Conservation (phyloP, 257 asterid species). For the Eustoma russellianum region DNA sequence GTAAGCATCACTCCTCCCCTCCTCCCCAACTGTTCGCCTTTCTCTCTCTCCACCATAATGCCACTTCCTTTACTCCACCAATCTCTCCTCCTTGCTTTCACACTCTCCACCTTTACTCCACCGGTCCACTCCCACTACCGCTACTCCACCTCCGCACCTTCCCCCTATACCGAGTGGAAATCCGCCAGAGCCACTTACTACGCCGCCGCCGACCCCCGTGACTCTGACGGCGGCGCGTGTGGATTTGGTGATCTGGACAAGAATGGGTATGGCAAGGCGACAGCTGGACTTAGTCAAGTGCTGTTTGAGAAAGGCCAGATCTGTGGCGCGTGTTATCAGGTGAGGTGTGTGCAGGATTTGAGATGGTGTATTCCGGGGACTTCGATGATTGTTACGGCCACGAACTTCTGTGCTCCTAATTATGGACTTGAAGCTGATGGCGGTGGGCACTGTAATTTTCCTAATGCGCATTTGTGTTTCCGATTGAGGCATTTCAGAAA, state of each 20-base stretch:
- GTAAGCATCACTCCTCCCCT: not conserved
- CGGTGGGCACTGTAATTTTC: conserved; percentile 94
- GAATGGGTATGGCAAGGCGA: conserved; percentile 85
- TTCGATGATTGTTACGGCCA: conserved; percentile 78
- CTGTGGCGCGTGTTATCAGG: conserved; percentile 95
- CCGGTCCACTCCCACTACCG: conserved; percentile 42
- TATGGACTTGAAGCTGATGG: conserved; percentile 64
- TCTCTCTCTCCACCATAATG: not conserved
- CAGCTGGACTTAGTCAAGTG: conserved; percentile 83
- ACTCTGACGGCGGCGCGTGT: conserved; percentile 87
- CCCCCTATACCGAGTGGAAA: conserved; percentile 62
- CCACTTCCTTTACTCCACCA: conserved; percentile 15
- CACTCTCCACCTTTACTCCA: conserved; percentile 20
- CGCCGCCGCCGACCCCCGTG: conserved; percentile 68
- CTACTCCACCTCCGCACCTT: conserved; percentile 39
- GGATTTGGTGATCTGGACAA: conserved; percentile 81
- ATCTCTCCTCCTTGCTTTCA: conserved; percentile 16
- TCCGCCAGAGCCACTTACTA: conserved; percentile 85
- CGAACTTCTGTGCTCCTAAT: conserved; percentile 94
- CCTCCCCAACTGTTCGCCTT: no score
- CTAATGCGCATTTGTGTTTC: conserved; percentile 84
- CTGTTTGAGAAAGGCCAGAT: conserved; percentile 84
- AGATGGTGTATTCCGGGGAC: conserved; percentile 97
- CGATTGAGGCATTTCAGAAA: conserved; percentile 87
- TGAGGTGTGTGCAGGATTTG: conserved; percentile 81